Conservation (phyloP, 345 rosid genomes). For the Clausena lansium region DNA sequence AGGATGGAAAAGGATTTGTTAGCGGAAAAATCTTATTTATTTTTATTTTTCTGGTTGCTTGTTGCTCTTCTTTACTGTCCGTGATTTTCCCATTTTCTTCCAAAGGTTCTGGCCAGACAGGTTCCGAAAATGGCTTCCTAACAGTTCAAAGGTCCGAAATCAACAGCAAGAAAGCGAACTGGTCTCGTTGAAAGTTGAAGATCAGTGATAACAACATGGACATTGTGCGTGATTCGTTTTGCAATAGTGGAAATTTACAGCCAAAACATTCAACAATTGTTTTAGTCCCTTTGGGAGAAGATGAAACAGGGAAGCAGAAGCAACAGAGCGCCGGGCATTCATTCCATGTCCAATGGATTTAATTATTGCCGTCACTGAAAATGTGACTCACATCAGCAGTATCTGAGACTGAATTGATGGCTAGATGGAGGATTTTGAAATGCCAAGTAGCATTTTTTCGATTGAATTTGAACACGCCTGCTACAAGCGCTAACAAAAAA, state of each 20-base stretch:
- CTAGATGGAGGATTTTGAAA: not conserved
- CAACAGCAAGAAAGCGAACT: slow-evolving; percentile 71
- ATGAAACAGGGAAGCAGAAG: not conserved
- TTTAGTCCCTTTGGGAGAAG: not conserved
- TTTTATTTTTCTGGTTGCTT: not conserved
- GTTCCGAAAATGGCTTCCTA: slow-evolving; percentile 61
- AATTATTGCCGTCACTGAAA: not conserved
- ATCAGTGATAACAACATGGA: slow-evolving; percentile 41
- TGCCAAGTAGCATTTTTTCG: not conserved
- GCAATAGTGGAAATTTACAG: slow-evolving; percentile 3
- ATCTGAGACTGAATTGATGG: slow-evolving; percentile 1
- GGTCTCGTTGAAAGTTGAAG: slow-evolving; percentile 62
- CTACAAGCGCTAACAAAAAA: not conserved
- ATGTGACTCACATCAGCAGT: not conserved
- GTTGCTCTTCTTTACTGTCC: not conserved
- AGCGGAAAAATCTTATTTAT: not conserved
- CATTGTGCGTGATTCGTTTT: not conserved
- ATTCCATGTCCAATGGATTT: not conserved
- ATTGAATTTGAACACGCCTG: not conserved
- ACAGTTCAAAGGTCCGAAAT: slow-evolving; percentile 38
- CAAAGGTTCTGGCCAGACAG: slow-evolving; percentile 73
- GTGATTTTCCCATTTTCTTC: slow-evolving; percentile 12
- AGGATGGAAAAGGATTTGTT: not conserved
- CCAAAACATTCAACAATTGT: not conserved
- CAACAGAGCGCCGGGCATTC: not conserved